Evolutionary conservation across 73 alveolate species (phyloP).

Genomic region (Urostyla sp.): DNA sequence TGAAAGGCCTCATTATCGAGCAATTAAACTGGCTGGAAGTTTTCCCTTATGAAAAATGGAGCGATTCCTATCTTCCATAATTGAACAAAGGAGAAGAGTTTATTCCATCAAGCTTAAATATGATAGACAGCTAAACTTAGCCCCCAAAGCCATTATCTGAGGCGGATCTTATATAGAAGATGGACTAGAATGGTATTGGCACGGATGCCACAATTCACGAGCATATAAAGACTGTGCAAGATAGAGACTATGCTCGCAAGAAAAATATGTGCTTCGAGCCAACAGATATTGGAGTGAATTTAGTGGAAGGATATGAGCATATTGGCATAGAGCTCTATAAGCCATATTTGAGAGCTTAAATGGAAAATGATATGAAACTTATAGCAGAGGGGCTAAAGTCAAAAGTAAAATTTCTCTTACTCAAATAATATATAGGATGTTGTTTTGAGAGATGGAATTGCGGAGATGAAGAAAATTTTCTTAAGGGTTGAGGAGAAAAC

Average conservation of each 20-base stretch:
- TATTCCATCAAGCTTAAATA: constrained; percentile 63
- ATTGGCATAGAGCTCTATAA: constrained; percentile 90
- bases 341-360: constrained; percentile 95
- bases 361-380: constrained; percentile 94
- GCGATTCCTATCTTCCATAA: constrained; percentile 86
- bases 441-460: constrained; percentile 81
- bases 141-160: constrained; percentile 98
- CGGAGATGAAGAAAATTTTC: constrained; percentile 82
- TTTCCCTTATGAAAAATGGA: constrained; percentile 96
- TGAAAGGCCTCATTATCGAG: constrained; percentile 88
- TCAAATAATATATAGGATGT: no score
- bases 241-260: constrained; percentile 95
- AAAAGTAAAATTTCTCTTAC: constrained; percentile 75
- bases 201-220: constrained; percentile 99
- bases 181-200: constrained; percentile 99
- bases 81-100: constrained; percentile 83
- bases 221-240: constrained; percentile 97
- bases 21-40: constrained; percentile 93
- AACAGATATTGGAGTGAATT: constrained; percentile 93
- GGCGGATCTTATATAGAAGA: constrained; percentile 93
- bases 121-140: constrained; percentile 88
- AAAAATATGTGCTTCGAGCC: constrained; percentile 90
- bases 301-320: constrained; percentile 93
- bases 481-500: constrained; percentile 69
- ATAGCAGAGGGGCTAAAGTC: constrained; percentile 86